These are phyloP conservation scores for Pleomassaria siparia DNA, from an alignment of 2,329 filamentous ascomycete genomes.

Conservation along the genomic window DNA sequence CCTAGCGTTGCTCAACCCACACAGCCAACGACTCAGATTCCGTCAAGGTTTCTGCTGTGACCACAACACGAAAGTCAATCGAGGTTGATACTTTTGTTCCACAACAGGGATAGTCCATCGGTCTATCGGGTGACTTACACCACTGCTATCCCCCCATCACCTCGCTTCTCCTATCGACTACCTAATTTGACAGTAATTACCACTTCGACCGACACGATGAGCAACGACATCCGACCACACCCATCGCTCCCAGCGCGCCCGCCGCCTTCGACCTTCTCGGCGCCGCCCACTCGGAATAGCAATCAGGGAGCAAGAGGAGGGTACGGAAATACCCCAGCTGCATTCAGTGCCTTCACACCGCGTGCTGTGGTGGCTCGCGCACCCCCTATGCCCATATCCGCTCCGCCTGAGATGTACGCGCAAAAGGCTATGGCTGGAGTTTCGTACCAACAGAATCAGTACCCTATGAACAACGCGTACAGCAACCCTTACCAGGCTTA, in stretches of 20 bases:
- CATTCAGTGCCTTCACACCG: slow-evolving; percentile 61
- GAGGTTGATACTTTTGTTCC: no score
- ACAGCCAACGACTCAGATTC: no score
- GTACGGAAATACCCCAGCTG: slow-evolving; percentile 35
- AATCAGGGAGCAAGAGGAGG: slow-evolving; percentile 26
- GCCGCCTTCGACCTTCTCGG: slow-evolving; percentile 61
- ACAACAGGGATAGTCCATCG: no score
- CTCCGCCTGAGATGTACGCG: slow-evolving; percentile 41
- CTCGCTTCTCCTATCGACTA: no score
- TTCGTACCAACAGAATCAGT: slow-evolving; percentile 41
- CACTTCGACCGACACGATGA: neutral
- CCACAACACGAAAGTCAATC: no score
- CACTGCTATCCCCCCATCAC: neutral
- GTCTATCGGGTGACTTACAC: neutral
- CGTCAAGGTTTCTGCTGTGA: no score
- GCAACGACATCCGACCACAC: slow-evolving; percentile 41
- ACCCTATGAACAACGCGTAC: slow-evolving; percentile 51
- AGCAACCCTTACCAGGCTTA: slow-evolving; percentile 49
- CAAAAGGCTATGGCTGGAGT: slow-evolving; percentile 46
- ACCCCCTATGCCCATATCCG: slow-evolving; percentile 33
- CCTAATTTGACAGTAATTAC: neutral
- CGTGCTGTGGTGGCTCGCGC: slow-evolving; percentile 55
- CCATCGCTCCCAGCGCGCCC: slow-evolving; percentile 77
- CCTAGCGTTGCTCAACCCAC: neutral
- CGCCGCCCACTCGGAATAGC: slow-evolving; percentile 59